phyloP scores from a whole-genome alignment of 257 asterid genomes.

The Leptodermis oblonga region DNA sequence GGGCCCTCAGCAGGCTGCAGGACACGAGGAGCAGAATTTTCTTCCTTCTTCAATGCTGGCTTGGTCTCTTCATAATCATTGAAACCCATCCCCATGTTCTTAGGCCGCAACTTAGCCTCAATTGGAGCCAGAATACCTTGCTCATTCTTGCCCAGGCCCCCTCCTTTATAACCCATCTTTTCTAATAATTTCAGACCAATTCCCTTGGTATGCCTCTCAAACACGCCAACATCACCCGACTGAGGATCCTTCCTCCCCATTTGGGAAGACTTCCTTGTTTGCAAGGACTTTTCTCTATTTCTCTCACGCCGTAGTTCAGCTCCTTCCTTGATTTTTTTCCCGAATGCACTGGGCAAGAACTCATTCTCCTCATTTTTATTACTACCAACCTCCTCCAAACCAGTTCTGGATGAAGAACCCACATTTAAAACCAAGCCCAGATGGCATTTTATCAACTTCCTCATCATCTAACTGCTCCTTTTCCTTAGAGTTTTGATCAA shows the following conservation, averaged over 20 bases:
- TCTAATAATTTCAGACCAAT: conserved; percentile 70
- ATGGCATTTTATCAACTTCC: conserved; percentile 35
- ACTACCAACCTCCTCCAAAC: not conserved
- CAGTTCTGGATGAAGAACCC: conserved; percentile 30
- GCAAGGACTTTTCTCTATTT: conserved; percentile 59
- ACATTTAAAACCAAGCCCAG: conserved; percentile 48
- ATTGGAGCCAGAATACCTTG: conserved; percentile 85
- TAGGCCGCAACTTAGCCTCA: conserved; percentile 76
- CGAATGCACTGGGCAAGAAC: conserved; percentile 67
- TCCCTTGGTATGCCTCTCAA: conserved; percentile 77
- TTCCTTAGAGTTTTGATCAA: conserved; percentile 41
- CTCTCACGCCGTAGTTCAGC: conserved; percentile 58
- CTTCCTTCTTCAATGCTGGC: conserved; percentile 46
- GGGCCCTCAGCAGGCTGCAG: conserved; percentile 37
- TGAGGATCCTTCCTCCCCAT: conserved; percentile 36
- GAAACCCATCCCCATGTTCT: conserved; percentile 92
- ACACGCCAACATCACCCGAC: conserved; percentile 51
- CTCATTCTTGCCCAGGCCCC: conserved; percentile 81
- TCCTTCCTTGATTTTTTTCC: conserved; percentile 64
- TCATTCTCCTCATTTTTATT: conserved; percentile 31
- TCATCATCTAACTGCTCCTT: conserved; percentile 24
- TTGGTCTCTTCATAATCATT: conserved; percentile 65
- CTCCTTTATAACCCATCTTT: conserved; percentile 94
- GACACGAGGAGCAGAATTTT: conserved; percentile 34
- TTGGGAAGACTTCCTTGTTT: conserved; percentile 50